Evolutionary conservation across 441 rosid species (phyloP).

Genomic region (Theobroma grandiflorum): DNA sequence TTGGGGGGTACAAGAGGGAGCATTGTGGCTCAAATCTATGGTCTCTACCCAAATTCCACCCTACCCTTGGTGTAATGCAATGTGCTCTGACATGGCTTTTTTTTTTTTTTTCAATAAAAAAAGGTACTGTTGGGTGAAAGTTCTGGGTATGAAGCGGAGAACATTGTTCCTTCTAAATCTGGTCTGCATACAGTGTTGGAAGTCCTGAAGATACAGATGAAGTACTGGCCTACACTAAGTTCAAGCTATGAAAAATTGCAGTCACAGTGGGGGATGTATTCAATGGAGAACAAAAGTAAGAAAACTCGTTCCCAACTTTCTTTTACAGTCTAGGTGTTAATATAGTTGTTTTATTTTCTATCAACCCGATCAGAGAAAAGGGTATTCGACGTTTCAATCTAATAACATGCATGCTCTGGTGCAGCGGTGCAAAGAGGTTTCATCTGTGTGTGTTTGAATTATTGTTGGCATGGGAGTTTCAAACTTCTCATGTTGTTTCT

Average conservation of each 20-base stretch:
- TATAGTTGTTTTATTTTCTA: neutral
- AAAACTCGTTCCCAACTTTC: conserved; percentile 20
- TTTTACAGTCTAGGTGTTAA: neutral
- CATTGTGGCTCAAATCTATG: neutral
- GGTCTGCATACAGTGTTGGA: conserved; percentile 77
- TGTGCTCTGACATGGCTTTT: conserved; percentile 34
- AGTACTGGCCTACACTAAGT: conserved; percentile 75
- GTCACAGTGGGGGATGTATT: conserved; percentile 55
- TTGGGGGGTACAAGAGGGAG: neutral
- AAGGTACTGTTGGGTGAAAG: conserved; percentile 88
- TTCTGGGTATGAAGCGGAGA: conserved; percentile 45
- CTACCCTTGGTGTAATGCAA: neutral
- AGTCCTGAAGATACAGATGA: conserved; percentile 84
- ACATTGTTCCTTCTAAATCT: conserved; percentile 65
- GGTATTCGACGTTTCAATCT: neutral
- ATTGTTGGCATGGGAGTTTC: neutral
- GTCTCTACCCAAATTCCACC: neutral
- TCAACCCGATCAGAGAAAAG: neutral
- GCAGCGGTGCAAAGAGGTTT: neutral
- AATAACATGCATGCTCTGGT: neutral
- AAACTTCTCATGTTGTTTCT: neutral
- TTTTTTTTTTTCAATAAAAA: neutral
- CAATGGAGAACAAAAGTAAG: conserved; percentile 65
- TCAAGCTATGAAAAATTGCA: conserved; percentile 59
- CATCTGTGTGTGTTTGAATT: neutral